Percentiles rank a stretch among this genome's conserved stretches.
Evolutionary conservation across 352 stramenopile genomes (phyloP).

Genomic region (Pythium utonaiense): DNA sequence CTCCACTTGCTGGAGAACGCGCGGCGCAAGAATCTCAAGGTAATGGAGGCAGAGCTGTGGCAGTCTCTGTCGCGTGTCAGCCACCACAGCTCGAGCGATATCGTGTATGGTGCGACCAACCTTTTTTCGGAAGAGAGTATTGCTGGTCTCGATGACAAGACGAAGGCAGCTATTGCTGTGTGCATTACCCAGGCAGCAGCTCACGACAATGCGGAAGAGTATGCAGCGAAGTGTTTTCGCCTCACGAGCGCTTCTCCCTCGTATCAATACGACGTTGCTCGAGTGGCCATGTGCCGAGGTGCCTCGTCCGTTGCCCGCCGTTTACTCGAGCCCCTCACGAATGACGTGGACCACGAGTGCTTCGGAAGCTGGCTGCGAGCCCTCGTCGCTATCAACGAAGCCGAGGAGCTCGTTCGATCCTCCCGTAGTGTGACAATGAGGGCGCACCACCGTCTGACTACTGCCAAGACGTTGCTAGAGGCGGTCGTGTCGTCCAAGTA

Average conservation of each 20-base stretch:
- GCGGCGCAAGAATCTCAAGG: not conserved
- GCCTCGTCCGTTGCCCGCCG: conserved; percentile 25
- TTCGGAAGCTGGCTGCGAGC: conserved; percentile 48
- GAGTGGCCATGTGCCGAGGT: conserved; percentile 37
- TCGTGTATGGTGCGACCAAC: not conserved
- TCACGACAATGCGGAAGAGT: no score
- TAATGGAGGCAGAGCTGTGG: conserved; percentile 4
- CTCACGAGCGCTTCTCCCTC: conserved; percentile 29
- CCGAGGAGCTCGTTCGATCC: conserved; percentile 26
- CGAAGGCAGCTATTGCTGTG: not conserved
- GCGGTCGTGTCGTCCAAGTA: conserved; percentile 33
- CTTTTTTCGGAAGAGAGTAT: not conserved
- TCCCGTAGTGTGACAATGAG: not conserved
- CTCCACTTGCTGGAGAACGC: not conserved
- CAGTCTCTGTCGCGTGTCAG: not conserved
- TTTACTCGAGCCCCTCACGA: conserved; percentile 26
- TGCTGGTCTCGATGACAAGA: not conserved
- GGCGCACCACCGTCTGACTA: conserved; percentile 2
- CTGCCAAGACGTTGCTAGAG: conserved; percentile 31
- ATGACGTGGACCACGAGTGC: conserved; percentile 31
- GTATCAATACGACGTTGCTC: conserved; percentile 45
- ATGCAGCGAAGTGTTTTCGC: no score
- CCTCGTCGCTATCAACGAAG: conserved; percentile 30
- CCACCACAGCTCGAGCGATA: not conserved
- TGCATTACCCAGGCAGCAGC: no score